These are phyloP conservation scores for Acanthamoeba castellanii DNA, from an alignment of 208 protist species.

Conservation along the genomic window DNA sequence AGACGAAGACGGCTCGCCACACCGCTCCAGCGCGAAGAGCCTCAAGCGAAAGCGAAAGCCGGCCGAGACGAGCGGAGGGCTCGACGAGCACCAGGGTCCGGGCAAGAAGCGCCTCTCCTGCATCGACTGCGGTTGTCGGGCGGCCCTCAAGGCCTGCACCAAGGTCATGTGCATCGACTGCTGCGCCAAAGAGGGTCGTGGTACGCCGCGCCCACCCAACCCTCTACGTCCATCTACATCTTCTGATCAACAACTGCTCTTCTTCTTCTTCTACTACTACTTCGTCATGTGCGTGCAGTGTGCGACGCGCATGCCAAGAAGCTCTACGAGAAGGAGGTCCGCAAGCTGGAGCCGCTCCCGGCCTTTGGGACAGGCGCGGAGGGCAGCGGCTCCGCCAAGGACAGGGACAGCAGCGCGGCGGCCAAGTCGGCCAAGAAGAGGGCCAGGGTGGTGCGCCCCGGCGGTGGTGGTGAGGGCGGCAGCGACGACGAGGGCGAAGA, in stretches of 20 bases:
- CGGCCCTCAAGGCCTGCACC: constrained; percentile 47
- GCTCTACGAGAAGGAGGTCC: constrained; percentile 59
- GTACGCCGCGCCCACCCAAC: not conserved
- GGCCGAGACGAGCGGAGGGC: not conserved
- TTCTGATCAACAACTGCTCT: not conserved
- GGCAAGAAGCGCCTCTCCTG: constrained; percentile 53
- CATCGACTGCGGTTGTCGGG: constrained; percentile 50
- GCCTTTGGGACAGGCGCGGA: not conserved
- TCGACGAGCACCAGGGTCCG: not conserved
- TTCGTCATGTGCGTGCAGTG: not conserved
- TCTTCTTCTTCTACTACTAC: not conserved
- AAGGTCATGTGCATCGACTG: constrained; percentile 70
- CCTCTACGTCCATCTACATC: not conserved
- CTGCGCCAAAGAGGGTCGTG: constrained; percentile 14
- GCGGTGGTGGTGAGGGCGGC: not conserved
- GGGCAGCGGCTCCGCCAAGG: not conserved
- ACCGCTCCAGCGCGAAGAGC: not conserved
- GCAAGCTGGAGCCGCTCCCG: constrained; percentile 25
- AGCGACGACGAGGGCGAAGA: not conserved
- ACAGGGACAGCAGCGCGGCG: not conserved
- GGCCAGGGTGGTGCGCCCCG: not conserved
- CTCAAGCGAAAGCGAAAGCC: constrained; percentile 52
- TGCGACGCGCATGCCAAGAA: constrained; percentile 47
- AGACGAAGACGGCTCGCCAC: not conserved
- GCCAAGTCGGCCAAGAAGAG: constrained; percentile 34